Conservation (phyloP, 1,284 basidiomycete genomes). For the Trichosporon sp. region DNA sequence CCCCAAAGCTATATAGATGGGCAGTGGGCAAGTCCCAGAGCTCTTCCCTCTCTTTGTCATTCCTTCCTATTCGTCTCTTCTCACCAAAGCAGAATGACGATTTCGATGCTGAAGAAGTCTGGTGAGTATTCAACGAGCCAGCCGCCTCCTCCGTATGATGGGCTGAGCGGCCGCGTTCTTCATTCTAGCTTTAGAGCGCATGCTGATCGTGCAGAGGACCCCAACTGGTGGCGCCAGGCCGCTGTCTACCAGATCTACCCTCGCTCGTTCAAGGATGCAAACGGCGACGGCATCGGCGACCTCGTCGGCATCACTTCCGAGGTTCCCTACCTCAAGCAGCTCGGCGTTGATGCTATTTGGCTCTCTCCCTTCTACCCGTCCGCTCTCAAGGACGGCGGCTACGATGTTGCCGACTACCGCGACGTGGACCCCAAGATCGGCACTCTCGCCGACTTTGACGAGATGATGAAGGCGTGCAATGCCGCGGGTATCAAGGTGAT, state of each 20-base stretch:
- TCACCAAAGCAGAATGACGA: not conserved
- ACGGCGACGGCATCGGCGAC: slow-evolving; percentile 70
- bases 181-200: not conserved
- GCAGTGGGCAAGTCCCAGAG: not conserved
- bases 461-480: slow-evolving; percentile 58
- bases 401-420: slow-evolving; percentile 68
- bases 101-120: not conserved
- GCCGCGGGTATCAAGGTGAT: slow-evolving; percentile 64
- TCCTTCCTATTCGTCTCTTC: not conserved
- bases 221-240: slow-evolving; percentile 61
- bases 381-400: slow-evolving; percentile 66
- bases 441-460: slow-evolving; percentile 63
- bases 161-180: not conserved
- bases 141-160: not conserved
- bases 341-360: slow-evolving; percentile 70
- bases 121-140: not conserved
- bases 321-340: slow-evolving; percentile 63
- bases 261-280: slow-evolving; percentile 61
- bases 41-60: not conserved
- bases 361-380: slow-evolving; percentile 67
- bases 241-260: slow-evolving; percentile 72
- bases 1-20: not conserved
- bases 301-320: slow-evolving; percentile 62
- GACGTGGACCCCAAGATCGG: slow-evolving; percentile 68
- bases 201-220: not conserved